Base-by-base conservation (phyloP, 2,329 filamentous ascomycete genomes). In the Lasiodiplodia hormozganensis region DNA sequence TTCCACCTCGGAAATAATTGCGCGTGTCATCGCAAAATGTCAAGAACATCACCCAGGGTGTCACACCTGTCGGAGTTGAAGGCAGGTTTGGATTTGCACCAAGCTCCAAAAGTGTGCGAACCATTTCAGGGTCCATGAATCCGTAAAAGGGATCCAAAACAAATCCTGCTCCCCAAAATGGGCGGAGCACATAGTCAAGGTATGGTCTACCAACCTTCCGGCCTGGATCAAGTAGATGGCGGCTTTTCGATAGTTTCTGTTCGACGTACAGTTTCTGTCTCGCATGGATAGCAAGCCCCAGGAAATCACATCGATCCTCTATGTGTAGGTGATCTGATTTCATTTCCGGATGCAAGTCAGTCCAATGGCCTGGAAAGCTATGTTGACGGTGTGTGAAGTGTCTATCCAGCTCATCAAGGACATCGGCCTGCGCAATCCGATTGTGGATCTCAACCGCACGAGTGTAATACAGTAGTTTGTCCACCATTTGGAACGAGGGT, bases 111-210 rank as follows among this genome's bases (percentile, higher is more conserved):
- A 47, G 40, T 7, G 5, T 47, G 3, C 18, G 18, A 7, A 47
- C 40, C 40, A 47, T 47, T 16, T 10, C 40, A 4, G 40, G 18
- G 11, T 43, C 40, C 40, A 2, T 0, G 7, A 18, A 7, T 2
- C 0, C 4, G 40, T 1, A 8, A n/a, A 2, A 5, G 2, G 4
- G 18, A 16, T 6, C 5, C 2, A 3, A 7, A n/a, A 4, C 16
- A 7, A 2, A 0, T 7, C 16, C 0, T n/a, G 0, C 1, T 28
- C 5, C 4, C 1, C 8, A 3, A 3, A 1, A 0, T 2, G 18
- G 40, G 3, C 18, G 16, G 2, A 47, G 40, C 18, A 18, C 40
- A 8, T 47, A n/a, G 10, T 47, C 40, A 6, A 47, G 40, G 1
- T n/a, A 47, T 7, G 40, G 18, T 2, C 40, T 16, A 10, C 40